phyloP scores from a whole-genome alignment of 2,329 filamentous ascomycete genomes.

The Gyromitra esculenta region DNA sequence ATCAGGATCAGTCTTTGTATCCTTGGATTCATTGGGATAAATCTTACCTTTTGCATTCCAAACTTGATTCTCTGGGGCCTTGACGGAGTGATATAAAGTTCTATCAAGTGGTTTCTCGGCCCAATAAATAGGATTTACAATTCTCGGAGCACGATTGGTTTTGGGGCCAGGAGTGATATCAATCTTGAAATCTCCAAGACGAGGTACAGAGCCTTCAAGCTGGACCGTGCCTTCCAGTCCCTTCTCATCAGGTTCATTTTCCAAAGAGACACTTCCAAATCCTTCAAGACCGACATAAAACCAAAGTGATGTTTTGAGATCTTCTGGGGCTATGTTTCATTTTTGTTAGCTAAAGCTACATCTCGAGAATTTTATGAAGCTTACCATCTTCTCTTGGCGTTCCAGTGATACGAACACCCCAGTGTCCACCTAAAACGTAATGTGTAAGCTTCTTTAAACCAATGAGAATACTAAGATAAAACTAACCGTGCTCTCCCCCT shows the following conservation, averaged over 20 bases:
- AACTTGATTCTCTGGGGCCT: conserved; percentile 72
- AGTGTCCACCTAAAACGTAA: conserved; percentile 70
- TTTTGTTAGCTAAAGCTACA: conserved; percentile 8
- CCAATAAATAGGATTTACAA: conserved; percentile 71
- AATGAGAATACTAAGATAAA: neutral
- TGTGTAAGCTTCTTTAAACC: conserved; percentile 12
- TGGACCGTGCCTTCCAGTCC: conserved; percentile 72
- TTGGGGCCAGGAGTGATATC: conserved; percentile 76
- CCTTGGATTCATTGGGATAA: neutral
- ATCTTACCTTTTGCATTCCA: conserved; percentile 81
- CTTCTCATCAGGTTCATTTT: conserved; percentile 64
- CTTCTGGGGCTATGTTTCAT: conserved; percentile 62
- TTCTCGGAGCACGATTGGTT: conserved; percentile 68
- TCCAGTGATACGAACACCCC: conserved; percentile 89
- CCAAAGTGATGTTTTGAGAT: conserved; percentile 78
- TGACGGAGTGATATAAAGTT: conserved; percentile 78
- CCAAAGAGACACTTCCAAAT: conserved; percentile 71
- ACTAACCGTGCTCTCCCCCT: conserved; percentile 75
- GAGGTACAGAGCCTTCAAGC: conserved; percentile 74
- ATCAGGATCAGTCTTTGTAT: conserved; percentile 15
- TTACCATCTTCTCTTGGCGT: conserved; percentile 73
- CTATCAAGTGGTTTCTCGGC: conserved; percentile 76
- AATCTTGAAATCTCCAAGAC: conserved; percentile 82
- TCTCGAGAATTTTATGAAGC: conserved; percentile 39
- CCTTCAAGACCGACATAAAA: conserved; percentile 88